Evolutionary conservation across 164 flowering plant species (phyloP), one percentile per base, ranked within the genome.

Genomic region (Vitis labrusca): DNA sequence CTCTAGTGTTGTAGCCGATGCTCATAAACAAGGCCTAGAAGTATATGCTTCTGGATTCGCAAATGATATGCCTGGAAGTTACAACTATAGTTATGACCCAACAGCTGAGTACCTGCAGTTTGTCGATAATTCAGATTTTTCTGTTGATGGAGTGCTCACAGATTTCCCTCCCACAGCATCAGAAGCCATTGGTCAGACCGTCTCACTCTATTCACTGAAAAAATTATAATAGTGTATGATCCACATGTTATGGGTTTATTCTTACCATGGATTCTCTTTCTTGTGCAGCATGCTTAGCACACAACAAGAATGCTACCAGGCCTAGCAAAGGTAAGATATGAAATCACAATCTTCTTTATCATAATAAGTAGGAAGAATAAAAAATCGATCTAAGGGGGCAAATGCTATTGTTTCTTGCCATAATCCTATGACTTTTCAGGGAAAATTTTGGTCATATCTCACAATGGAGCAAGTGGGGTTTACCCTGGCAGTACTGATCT

Each of bases 121-220:
- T 50, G 59, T 92, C 0, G 94, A 89, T 66, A 87, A 88, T 54
- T 50, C 84, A 6, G 77, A 86, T 44, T 92, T 91, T 77, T 79
- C 93, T 29, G 94, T 96, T 58, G 98, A 96, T 82, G 99, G 97
- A 8, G 68, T 96, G 56, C 78, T 96, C 59, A 85, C 99, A 6
- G 98, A 93, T 78, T 96, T 91, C 73, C 86, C 98, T 73, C 71
- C 90, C 37, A 88, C 99, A 63, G 99, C 98, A 61, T 83, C 95
- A 61, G 83, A 82, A 64, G 84, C 96, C 55, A 74, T 93, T 48
- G 89, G 98, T 95, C 50, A 83, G 86, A 16, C 52, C n/a, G 48
- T 50, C 48, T 32, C 2, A 12, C 47, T 32, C 1, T 23, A 13
- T 60, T 67, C 1, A 44, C 17, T 48, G 6, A 23, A 12, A 3